A percentile compares a stretch with the other conserved stretches of the same genome.
phyloP scores from a whole-genome alignment of 306 rosid genomes.

The Heteromeles arbutifolia region DNA sequence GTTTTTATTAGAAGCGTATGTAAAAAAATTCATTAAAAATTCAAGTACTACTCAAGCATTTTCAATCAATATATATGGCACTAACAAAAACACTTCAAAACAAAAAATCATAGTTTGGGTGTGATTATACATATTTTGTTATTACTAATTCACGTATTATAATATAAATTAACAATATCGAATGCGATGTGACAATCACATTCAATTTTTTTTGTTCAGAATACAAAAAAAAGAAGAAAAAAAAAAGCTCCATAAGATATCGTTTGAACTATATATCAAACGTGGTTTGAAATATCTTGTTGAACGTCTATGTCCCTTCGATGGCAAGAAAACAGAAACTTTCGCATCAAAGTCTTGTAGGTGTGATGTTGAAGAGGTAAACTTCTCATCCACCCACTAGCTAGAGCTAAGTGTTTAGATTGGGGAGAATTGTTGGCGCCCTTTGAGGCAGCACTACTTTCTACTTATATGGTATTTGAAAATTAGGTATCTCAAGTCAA shows the following conservation, averaged over 20 bases:
- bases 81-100: too few relatives aligned
- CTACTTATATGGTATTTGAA: not conserved
- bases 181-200: not conserved
- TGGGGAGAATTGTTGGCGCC: not conserved
- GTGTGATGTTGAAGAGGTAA: constrained; percentile 19
- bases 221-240: too few relatives aligned
- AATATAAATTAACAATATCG: too few relatives aligned
- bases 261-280: not conserved
- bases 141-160: too few relatives aligned
- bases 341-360: constrained; percentile 16
- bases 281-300: constrained; percentile 13
- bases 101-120: too few relatives aligned
- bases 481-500: not conserved
- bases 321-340: constrained; percentile 28
- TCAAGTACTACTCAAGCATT: not conserved
- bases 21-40: not conserved
- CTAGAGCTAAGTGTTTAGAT: not conserved
- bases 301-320: constrained; percentile 27
- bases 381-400: not conserved
- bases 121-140: too few relatives aligned
- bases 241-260: too few relatives aligned
- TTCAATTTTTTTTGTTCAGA: too few relatives aligned
- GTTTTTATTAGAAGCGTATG: not conserved
- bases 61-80: not conserved
- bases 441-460: not conserved